Base-by-base conservation (phyloP, 2,329 filamentous ascomycete genomes). In the Fusarium fracticaudum region DNA sequence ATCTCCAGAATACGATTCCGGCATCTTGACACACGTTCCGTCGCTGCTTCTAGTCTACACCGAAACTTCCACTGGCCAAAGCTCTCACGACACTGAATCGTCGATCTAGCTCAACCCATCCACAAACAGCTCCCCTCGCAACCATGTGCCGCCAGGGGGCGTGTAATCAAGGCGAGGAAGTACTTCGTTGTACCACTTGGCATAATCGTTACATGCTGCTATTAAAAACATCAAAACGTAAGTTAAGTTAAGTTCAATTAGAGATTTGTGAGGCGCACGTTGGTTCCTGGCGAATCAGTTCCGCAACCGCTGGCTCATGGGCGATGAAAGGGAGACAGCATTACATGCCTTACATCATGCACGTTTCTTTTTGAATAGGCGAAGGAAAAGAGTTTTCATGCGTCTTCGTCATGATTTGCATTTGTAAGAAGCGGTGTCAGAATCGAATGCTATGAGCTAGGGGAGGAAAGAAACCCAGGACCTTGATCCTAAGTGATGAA, bases 111-210 rank as follows among this genome's bases (percentile, higher is more conserved):
- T 50, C 50, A 50, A 55, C 26, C 50, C 63, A 64, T 71, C 77
- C 77, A 78, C 61, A 79, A 64, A 71, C 43, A 48, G 65, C 63
- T 31, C 35, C 18, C 60, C 44, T 60, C 62, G 63, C 40, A 64
- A 59, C 72, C 77, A 78, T 78, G 77, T 78, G 77, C 64, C 37
- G 44, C 51, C 66, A 63, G 67, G 72, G 72, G 72, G 72, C 38
- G 72, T 73, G 72, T 60, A 37, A 51, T 50, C 59, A 74, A 33
- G 57, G 59, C 61, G 26, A 24, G 40, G 17, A 60, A 48, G 69
- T 70, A 64, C 57, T 45, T 35, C 18, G 26, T 15, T 59, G 68
- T 74, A 69, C 57, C 40, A 50, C 40, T 60, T 61, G 58, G 43
- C 33, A 48, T 22, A 45, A 29, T n/a, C 22, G 29, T 31, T 44